Percentiles rank a stretch among this genome's conserved stretches.
These are phyloP conservation scores for Ilex aquifolium DNA, from an alignment of 257 asterid species.

Conservation along the genomic window DNA sequence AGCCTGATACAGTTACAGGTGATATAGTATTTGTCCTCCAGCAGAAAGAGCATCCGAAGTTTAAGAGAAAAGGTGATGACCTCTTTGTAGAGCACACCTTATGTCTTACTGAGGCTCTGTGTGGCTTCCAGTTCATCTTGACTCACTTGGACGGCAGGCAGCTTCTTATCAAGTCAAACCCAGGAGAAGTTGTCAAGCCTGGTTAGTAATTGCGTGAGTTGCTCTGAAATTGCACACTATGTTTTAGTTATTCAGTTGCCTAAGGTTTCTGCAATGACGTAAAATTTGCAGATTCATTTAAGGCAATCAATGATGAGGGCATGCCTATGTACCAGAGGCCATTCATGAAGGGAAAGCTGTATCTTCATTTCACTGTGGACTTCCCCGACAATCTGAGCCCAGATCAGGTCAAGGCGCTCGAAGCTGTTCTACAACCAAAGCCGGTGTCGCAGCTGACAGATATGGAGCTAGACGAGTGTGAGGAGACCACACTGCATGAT, in stretches of 20 bases:
- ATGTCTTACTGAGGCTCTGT: conserved; percentile 53
- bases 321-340: background rate
- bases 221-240: background rate
- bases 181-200: conserved; percentile 69
- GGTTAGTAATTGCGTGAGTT: conserved; percentile 21
- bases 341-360: background rate
- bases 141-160: conserved; percentile 59
- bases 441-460: conserved; percentile 27
- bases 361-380: background rate
- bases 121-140: conserved; percentile 62
- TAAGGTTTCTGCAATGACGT: background rate
- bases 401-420: background rate
- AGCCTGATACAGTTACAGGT: conserved; percentile 68
- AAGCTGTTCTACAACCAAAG: background rate
- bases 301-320: background rate
- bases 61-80: conserved; percentile 65
- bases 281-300: background rate
- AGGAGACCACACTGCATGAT: conserved; percentile 63
- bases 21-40: conserved; percentile 63
- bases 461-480: conserved; percentile 74
- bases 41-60: conserved; percentile 62
- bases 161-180: conserved; percentile 53
- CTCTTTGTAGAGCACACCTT: conserved; percentile 59
- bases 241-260: background rate
- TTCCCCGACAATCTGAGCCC: background rate